Evolutionary conservation across 2,329 filamentous ascomycete species (phyloP).

Genomic region (Aspergillus candidus): DNA sequence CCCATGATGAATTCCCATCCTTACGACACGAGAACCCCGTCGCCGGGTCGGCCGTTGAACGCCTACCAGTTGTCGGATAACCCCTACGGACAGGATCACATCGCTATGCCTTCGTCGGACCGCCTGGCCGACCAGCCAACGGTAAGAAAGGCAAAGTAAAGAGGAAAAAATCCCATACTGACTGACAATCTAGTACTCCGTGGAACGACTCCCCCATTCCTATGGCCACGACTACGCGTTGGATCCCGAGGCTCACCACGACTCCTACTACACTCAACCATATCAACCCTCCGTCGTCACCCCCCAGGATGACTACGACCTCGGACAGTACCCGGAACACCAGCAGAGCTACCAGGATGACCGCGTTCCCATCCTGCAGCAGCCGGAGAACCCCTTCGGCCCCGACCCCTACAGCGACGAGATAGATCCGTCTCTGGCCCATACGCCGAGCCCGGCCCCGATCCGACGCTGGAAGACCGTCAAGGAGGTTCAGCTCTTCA

Average conservation of each 20-base stretch:
- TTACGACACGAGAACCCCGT: conserved; percentile 58
- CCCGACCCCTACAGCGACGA: conserved; percentile 52
- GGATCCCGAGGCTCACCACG: conserved; percentile 78
- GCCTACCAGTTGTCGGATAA: conserved; percentile 79
- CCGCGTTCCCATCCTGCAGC: conserved; percentile 66
- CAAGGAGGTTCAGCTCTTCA: conserved; percentile 95
- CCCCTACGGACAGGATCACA: conserved; percentile 57
- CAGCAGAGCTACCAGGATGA: conserved; percentile 62
- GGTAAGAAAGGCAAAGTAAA: conserved; percentile 45
- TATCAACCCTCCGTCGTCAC: conserved; percentile 61
- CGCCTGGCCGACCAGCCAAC: conserved; percentile 77
- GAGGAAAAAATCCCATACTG: conserved; percentile 2
- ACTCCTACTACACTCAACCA: conserved; percentile 76
- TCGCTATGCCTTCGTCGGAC: conserved; percentile 69
- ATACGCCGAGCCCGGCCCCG: conserved; percentile 50
- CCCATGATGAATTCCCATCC: conserved; percentile 50
- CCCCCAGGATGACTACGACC: conserved; percentile 51
- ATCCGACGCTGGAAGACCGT: conserved; percentile 96
- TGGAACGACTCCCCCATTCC: conserved; percentile 59
- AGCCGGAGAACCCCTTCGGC: conserved; percentile 57
- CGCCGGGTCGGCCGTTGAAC: conserved; percentile 67
- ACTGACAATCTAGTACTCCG: conserved; percentile 53
- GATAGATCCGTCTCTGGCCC: conserved; percentile 31
- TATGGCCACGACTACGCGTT: conserved; percentile 66
- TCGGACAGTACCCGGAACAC: conserved; percentile 47